phyloP scores from a whole-genome alignment of 306 rosid genomes.

The Oemleria cerasiformis region DNA sequence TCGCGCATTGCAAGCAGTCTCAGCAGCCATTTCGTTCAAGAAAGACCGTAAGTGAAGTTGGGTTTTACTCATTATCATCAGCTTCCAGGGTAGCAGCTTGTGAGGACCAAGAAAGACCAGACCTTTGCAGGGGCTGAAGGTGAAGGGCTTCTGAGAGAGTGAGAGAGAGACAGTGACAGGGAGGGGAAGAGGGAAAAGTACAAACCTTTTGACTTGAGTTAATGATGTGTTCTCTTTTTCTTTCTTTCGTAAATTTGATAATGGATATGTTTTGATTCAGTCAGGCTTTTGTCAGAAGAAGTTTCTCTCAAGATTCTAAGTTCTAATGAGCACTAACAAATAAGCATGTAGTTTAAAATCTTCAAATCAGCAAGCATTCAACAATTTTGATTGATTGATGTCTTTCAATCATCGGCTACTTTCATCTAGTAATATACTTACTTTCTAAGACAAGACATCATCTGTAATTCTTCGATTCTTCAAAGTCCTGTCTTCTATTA shows the following conservation, averaged over 20 bases:
- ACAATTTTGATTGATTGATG: constrained; percentile 13
- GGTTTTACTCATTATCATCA: constrained; percentile 50
- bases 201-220: constrained; percentile 13
- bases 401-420: neutral
- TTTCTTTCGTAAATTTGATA: constrained; percentile 26
- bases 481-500: too few relatives aligned
- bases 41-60: constrained; percentile 48
- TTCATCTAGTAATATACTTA: neutral
- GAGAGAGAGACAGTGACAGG: neutral
- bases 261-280: constrained; percentile 20
- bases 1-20: constrained; percentile 93
- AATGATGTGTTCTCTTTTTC: constrained; percentile 11
- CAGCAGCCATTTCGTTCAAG: constrained; percentile 50
- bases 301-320: neutral
- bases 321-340: neutral
- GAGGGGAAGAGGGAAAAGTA: constrained; percentile 14
- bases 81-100: constrained; percentile 44
- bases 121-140: constrained; percentile 52
- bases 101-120: constrained; percentile 52
- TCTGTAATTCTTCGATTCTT: neutral
- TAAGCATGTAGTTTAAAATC: neutral
- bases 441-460: neutral
- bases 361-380: constrained; percentile 10
- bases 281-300: constrained; percentile 27
- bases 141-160: constrained; percentile 1